Evolutionary conservation across 306 rosid species (phyloP).

Genomic region (Castanea crenata): DNA sequence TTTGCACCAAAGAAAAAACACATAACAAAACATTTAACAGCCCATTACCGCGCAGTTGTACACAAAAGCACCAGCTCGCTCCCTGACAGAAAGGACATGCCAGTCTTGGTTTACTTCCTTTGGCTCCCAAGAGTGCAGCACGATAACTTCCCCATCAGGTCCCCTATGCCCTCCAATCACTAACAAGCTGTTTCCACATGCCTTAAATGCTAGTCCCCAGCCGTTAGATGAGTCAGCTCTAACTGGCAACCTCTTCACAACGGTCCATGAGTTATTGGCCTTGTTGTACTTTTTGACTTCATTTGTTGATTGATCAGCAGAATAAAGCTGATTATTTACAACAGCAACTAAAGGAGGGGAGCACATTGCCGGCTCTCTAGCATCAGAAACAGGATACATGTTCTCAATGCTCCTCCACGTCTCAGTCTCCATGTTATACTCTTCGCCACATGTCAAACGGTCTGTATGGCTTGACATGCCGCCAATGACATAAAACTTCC

Average conservation of each 20-base stretch:
- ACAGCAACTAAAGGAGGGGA: constrained; percentile 48
- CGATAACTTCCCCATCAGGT: constrained; percentile 25
- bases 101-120: constrained; percentile 25
- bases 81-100: constrained; percentile 32
- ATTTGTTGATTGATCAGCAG: constrained; percentile 30
- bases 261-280: constrained; percentile 21
- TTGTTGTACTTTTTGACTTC: constrained; percentile 32
- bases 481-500: constrained; percentile 40
- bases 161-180: constrained; percentile 34
- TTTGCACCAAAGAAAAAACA: neutral
- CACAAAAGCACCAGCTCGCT: constrained; percentile 30
- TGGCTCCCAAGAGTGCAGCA: constrained; percentile 31
- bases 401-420: constrained; percentile 34
- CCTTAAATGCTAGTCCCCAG: constrained; percentile 41
- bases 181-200: constrained; percentile 31
- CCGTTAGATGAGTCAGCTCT: constrained; percentile 33
- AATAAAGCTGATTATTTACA: constrained; percentile 33
- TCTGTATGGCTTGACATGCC: constrained; percentile 32
- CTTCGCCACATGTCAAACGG: constrained; percentile 34
- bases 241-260: constrained; percentile 30
- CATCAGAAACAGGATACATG: constrained; percentile 22
- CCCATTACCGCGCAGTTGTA: constrained; percentile 46
- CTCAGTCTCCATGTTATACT: constrained; percentile 26
- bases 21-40: constrained; percentile 4
- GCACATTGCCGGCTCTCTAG: neutral